Evolutionary conservation across 331 rosid species (phyloP), one percentile per base, ranked within the genome.

Genomic region (Arachis monticola): DNA sequence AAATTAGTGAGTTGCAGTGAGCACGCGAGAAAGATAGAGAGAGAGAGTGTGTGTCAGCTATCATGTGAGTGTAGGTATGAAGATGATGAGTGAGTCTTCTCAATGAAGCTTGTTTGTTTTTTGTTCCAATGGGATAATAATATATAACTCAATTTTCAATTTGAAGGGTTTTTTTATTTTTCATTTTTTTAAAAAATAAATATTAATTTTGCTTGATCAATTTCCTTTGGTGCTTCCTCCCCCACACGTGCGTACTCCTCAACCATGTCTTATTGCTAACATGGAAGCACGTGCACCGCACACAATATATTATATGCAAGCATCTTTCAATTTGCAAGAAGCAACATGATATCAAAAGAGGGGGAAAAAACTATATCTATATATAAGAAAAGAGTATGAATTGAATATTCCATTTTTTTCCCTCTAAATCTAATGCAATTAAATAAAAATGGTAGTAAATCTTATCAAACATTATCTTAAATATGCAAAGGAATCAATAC

Each of bases 11-110:
- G 91, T 76, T 81, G 90, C 84, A 61, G 63, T 13, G 61, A 75
- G 90, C 92, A 93, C 94, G 96, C 86, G 96, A 89, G 71, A 81
- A 85, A 86, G n/a, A n/a, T n/a, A 93, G 68, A 80, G 38, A 78
- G 83, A 85, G 40, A 66, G 78, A 75, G 60, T 73, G 51, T 71
- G 83, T 89, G 96, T 93, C 97, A 93, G 98, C 82, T 82, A 87
- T 75, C 97, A 93, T 93, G 96, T 91, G 84, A 75, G 17, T 74
- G 55, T 68, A 31, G 51, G 72, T 72, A 7, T 53, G 22, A 60
- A 47, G 48, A 5, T 86, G 76, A 53, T 53, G 31, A 51, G 13
- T 68, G 58, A 63, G 32, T 5, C 80, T 80, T 75, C 70, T 68
- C 69, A 22, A 81, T 78, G 32, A 83, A 87, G 87, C 83, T 79